Percentiles rank a stretch among this genome's conserved stretches.
These are phyloP conservation scores for Globisporangium camurandrum DNA, from an alignment of 352 stramenopile genomes.

Conservation along the genomic window DNA sequence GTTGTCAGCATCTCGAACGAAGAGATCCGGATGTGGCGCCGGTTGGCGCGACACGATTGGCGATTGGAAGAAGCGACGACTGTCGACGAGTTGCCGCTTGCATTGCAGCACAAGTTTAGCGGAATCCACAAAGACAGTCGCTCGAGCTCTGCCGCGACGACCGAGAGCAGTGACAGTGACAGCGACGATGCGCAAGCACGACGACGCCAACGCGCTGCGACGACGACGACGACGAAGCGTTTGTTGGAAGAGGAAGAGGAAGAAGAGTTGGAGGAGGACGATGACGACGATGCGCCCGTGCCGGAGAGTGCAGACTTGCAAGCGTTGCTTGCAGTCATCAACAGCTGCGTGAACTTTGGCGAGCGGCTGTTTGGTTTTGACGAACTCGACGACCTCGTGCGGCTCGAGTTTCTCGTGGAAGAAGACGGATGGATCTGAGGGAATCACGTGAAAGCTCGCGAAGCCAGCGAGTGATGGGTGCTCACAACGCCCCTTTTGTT, in stretches of 20 bases:
- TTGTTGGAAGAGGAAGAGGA: slow-evolving; percentile 9
- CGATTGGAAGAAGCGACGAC: slow-evolving; percentile 41
- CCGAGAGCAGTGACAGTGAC: slow-evolving; percentile 47
- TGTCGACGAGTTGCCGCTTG: slow-evolving; percentile 5
- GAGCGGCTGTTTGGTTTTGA: slow-evolving; percentile 39
- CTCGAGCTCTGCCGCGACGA: slow-evolving; percentile 45
- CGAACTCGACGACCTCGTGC: slow-evolving; percentile 59
- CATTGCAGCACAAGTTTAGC: background rate
- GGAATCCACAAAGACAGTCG: slow-evolving; percentile 37
- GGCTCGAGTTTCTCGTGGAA: slow-evolving; percentile 72
- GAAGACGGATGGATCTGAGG: slow-evolving; percentile 78
- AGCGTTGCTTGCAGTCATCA: slow-evolving; percentile 21
- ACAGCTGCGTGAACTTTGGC: slow-evolving; percentile 29
- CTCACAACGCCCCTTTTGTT: background rate
- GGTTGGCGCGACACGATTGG: slow-evolving; percentile 63
- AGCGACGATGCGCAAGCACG: slow-evolving; percentile 35
- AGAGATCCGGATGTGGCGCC: slow-evolving; percentile 76
- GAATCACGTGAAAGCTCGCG: background rate
- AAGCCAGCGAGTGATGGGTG: background rate
- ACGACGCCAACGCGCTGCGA: slow-evolving; percentile 12
- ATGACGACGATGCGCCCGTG: slow-evolving; percentile 16
- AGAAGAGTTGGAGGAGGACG: slow-evolving; percentile 25
- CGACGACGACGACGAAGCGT: slow-evolving; percentile 15
- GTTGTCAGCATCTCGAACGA: slow-evolving; percentile 75
- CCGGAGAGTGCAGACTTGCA: slow-evolving; percentile 16